These are phyloP conservation scores for Phytophthora sojae DNA, from an alignment of 352 stramenopile genomes.

Conservation along the genomic window DNA sequence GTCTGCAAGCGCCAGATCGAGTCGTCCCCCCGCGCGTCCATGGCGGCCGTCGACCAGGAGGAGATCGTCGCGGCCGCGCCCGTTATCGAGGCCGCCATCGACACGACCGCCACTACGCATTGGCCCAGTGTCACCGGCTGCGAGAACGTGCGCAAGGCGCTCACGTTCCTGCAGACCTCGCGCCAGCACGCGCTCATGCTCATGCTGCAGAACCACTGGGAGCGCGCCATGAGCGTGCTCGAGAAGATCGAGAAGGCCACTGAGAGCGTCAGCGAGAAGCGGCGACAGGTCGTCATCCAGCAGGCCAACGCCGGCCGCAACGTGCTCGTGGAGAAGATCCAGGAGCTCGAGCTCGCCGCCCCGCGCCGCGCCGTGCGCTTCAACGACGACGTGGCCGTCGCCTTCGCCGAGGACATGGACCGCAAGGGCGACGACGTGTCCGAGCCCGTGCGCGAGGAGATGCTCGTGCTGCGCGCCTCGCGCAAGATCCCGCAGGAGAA, in stretches of 20 bases:
- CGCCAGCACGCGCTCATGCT: constrained; percentile 77
- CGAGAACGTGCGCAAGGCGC: constrained; percentile 68
- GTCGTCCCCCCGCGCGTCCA: constrained; percentile 57
- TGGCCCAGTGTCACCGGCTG: constrained; percentile 64
- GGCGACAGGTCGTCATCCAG: constrained; percentile 70
- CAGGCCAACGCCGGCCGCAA: constrained; percentile 58
- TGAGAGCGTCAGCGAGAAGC: constrained; percentile 70
- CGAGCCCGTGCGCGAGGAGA: constrained; percentile 72
- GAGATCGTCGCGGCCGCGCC: constrained; percentile 9
- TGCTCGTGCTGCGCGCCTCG: constrained; percentile 80
- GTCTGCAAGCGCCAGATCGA: constrained; percentile 60
- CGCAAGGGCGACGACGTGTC: constrained; percentile 53
- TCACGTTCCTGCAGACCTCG: constrained; percentile 73
- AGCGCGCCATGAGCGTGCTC: constrained; percentile 71
- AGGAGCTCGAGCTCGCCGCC: constrained; percentile 38
- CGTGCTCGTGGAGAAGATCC: constrained; percentile 40
- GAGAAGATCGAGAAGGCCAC: constrained; percentile 81
- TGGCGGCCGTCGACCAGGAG: constrained; percentile 21
- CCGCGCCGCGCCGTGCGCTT: constrained; percentile 60
- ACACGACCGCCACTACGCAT: not conserved
- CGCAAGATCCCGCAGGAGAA: constrained; percentile 76
- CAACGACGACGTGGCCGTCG: constrained; percentile 59
- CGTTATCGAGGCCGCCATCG: not conserved
- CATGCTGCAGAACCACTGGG: constrained; percentile 84
- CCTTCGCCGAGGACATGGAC: constrained; percentile 70